Base-by-base conservation (phyloP, 768 basidiomycete genomes). In the Boletus tylopilopsis region DNA sequence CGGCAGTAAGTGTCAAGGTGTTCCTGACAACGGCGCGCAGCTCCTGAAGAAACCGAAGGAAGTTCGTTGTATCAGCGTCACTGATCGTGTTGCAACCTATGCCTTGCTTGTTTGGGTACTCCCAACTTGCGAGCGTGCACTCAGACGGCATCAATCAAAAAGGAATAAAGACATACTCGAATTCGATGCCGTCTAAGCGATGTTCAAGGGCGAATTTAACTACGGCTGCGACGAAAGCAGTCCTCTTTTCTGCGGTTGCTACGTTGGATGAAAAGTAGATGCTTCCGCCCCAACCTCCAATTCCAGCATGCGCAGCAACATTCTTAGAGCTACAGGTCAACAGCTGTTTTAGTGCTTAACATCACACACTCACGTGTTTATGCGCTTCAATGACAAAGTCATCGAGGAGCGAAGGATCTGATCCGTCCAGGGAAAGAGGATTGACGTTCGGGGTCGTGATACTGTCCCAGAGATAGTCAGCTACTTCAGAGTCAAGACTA, bases 241-340 rank as follows among this genome's bases (percentile, higher is more conserved):
- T 80, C 12, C 85, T 74, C 53, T 82, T 86, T 34, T 63, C 64
- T 0, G 79, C 64, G 7, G 76, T 80, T 4, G 74, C 79, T 12
- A 90, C 77, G n/a, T 75, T 71, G 5, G 78, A 69, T 2, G 87
- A 89, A 62, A 80, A 90, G 63, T 72, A 86, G n/a, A 54, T 63
- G 1, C 81, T 74, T 8, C 87, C 87, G 4, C 68, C 72, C 84
- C 85, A 90, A 19, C 88, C 88, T 22, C 87, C 87, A 15, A 91
- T 71, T 0, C 81, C 79, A 22, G 85, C 49, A 10, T 76, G 62
- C 0, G 86, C 80, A 41, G 73, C 69, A 12, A 87, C 83, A 51
- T 65, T 59, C 84, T 87, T 40, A 55, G n/a, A n/a, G 48, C 2
- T 30, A 18, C 34, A 23, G 18, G 50, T 43, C n/a, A 51, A 30